A percentile compares a stretch with the other conserved stretches of the same genome.
Evolutionary conservation across 2,329 filamentous ascomycete species (phyloP).

Genomic region (Kalmusia sp.): DNA sequence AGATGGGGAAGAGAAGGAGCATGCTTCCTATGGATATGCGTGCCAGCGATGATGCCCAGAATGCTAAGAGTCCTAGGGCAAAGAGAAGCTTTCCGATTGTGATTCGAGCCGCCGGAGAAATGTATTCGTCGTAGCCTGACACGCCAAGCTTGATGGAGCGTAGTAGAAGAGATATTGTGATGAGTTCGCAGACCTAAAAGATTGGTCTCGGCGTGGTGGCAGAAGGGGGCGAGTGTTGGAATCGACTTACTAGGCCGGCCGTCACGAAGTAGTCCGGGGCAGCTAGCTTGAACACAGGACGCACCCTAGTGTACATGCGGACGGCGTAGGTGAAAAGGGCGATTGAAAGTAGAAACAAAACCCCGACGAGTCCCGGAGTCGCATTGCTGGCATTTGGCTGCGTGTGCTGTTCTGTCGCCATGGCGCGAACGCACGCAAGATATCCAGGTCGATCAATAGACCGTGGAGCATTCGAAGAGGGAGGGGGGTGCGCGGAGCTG

Average conservation of each 20-base stretch:
- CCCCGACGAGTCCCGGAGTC: slow-evolving; percentile 9
- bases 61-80: slow-evolving; percentile 4
- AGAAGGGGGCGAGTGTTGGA: background rate
- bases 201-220: background rate
- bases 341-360: slow-evolving; percentile 7
- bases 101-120: slow-evolving; percentile 7
- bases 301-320: slow-evolving; percentile 11
- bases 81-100: slow-evolving; percentile 7
- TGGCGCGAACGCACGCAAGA: too few species aligned
- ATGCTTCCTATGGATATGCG: slow-evolving; percentile 15
- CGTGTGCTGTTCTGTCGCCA: too few species aligned
- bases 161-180: slow-evolving; percentile 5
- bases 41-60: slow-evolving; percentile 13
- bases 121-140: slow-evolving; percentile 11
- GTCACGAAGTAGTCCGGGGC: slow-evolving; percentile 10
- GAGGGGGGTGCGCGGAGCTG: too few species aligned
- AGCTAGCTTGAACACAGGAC: slow-evolving; percentile 9
- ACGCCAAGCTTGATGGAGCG: slow-evolving; percentile 2
- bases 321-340: slow-evolving; percentile 4
- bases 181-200: slow-evolving; percentile 4
- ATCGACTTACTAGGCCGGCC: slow-evolving; percentile 7
- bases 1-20: slow-evolving; percentile 13
- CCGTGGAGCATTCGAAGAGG: too few species aligned
- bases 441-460: too few species aligned
- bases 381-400: slow-evolving; percentile 12